These are phyloP conservation scores for Boletellus deceptivus DNA, from an alignment of 1,284 basidiomycete species.

Conservation along the genomic window DNA sequence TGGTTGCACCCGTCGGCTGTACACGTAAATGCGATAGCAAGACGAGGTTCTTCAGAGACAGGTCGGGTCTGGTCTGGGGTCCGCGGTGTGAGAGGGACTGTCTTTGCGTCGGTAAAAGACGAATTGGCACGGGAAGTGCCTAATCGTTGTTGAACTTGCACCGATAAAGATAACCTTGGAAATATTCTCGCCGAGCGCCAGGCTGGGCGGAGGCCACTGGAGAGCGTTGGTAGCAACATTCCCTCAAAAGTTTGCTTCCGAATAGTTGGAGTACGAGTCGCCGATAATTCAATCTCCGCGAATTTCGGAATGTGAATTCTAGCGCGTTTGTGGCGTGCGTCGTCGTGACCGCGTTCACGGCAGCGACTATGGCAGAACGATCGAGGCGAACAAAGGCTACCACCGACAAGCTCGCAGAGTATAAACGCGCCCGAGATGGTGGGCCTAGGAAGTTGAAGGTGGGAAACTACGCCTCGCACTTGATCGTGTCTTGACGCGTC, in stretches of 20 bases:
- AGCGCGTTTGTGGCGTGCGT: slow-evolving; percentile 30
- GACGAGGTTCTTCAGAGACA: slow-evolving; percentile 48
- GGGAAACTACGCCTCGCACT: slow-evolving; percentile 8
- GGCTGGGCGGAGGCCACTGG: slow-evolving; percentile 11
- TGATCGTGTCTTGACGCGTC: slow-evolving; percentile 21
- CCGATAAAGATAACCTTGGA: background rate
- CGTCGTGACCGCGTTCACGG: slow-evolving; percentile 16
- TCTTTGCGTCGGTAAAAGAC: slow-evolving; percentile 10
- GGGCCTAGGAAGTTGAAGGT: slow-evolving; percentile 49
- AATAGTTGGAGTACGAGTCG: slow-evolving; percentile 15
- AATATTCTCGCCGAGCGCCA: slow-evolving; percentile 10
- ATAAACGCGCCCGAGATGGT: slow-evolving; percentile 49
- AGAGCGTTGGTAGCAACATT: slow-evolving; percentile 23
- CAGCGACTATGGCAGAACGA: slow-evolving; percentile 32
- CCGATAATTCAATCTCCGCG: slow-evolving; percentile 10
- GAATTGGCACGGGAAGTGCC: slow-evolving; percentile 16
- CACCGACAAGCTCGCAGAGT: slow-evolving; percentile 47
- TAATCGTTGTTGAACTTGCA: background rate
- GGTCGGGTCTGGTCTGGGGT: slow-evolving; percentile 5
- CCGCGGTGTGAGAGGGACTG: background rate
- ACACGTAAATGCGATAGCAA: slow-evolving; percentile 86
- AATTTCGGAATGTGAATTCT: slow-evolving; percentile 23
- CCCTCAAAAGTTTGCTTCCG: background rate
- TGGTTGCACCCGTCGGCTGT: slow-evolving; percentile 76
- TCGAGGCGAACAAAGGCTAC: slow-evolving; percentile 38